phyloP scores from a whole-genome alignment of 768 basidiomycete species.

The Xerocomus brunneocitrinus region DNA sequence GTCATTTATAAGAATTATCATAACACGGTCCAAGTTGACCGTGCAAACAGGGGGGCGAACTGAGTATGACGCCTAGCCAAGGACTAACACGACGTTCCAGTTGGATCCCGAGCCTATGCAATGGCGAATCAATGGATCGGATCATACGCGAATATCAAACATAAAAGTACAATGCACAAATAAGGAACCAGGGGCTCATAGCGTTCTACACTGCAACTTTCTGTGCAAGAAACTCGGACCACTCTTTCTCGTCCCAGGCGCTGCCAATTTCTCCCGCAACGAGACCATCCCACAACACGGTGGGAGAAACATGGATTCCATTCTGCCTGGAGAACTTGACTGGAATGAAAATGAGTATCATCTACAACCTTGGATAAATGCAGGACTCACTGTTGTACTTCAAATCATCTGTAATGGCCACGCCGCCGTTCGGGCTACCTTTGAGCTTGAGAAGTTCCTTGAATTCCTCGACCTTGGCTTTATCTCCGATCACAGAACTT shows the following conservation, averaged over 20 bases:
- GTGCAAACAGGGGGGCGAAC: background rate
- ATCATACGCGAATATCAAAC: background rate
- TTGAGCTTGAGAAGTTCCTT: conserved; percentile 61
- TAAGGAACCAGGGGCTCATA: background rate
- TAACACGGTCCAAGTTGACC: background rate
- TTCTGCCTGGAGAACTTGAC: conserved; percentile 93
- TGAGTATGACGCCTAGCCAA: no score
- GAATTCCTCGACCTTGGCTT: conserved; percentile 46
- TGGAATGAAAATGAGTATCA: conserved; percentile 25
- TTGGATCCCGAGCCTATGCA: no score
- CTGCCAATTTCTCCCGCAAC: conserved; percentile 71
- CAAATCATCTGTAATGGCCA: conserved; percentile 77
- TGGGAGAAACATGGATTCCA: conserved; percentile 86
- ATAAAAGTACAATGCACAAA: background rate
- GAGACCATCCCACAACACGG: conserved; percentile 72
- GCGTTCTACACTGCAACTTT: conserved; percentile 43
- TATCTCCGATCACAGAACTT: conserved; percentile 45
- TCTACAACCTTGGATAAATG: background rate
- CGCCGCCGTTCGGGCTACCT: conserved; percentile 69
- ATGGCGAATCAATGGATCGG: background rate
- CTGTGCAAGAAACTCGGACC: conserved; percentile 66
- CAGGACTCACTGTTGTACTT: conserved; percentile 76
- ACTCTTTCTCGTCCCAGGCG: conserved; percentile 77
- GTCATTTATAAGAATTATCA: background rate
- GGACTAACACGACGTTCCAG: no score